Percentiles rank a stretch among this genome's conserved stretches.
These are phyloP conservation scores for Saposhnikovia divaricata DNA, from an alignment of 129 eudicot genomes.

Conservation along the genomic window DNA sequence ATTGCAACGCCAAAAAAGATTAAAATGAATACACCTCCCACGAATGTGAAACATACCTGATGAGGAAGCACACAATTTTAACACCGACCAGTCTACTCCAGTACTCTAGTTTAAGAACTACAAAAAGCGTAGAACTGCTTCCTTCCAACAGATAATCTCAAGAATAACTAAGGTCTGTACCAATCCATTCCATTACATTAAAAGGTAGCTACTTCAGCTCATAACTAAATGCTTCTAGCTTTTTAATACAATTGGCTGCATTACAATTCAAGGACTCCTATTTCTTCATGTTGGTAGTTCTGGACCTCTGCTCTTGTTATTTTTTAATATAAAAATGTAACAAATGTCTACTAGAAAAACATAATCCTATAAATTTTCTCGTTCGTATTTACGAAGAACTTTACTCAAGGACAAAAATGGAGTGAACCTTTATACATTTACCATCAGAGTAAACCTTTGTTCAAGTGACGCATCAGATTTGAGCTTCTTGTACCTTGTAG, in stretches of 20 bases:
- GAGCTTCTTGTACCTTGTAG: conserved; percentile 68
- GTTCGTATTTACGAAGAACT: background rate
- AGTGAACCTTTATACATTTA: too few species aligned
- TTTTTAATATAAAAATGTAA: too few species aligned
- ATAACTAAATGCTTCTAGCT: background rate
- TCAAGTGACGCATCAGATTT: conserved; percentile 72
- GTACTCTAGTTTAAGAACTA: too few species aligned
- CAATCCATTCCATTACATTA: background rate
- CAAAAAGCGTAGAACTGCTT: background rate
- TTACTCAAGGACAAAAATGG: background rate
- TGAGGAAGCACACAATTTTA: background rate
- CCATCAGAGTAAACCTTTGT: conserved; percentile 89
- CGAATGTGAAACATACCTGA: background rate
- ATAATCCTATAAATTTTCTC: background rate
- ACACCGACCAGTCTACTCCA: too few species aligned
- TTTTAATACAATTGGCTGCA: background rate
- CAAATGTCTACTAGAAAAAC: too few species aligned
- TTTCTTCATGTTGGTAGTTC: background rate
- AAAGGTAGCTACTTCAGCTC: background rate
- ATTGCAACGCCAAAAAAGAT: too few species aligned
- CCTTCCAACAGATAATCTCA: background rate
- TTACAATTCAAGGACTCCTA: background rate
- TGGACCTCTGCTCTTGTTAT: too few species aligned
- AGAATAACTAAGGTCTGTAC: background rate
- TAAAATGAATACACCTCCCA: background rate